phyloP scores from a whole-genome alignment of 148 eudicot species.

The Chenopodium berlandieri region DNA sequence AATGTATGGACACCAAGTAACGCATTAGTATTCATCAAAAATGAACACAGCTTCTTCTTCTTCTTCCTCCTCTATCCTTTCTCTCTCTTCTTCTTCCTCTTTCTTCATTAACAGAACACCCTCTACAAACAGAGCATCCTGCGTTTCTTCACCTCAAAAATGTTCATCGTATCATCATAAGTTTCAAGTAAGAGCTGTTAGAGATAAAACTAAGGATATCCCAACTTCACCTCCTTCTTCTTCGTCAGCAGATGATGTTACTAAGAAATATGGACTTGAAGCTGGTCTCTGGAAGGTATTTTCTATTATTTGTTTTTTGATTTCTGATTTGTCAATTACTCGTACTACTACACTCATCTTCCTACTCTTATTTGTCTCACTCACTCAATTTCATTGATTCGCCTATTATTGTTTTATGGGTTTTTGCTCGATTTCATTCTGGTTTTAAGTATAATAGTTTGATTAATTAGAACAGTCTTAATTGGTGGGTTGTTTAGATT shows the following conservation, averaged over 20 bases:
- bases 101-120: neutral
- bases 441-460: too few relatives aligned
- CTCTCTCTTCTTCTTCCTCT: slow-evolving; percentile 15
- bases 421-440: too few relatives aligned
- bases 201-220: slow-evolving; percentile 54
- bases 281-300: slow-evolving; percentile 87
- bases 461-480: too few relatives aligned
- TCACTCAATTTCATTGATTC: too few relatives aligned
- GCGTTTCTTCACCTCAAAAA: too few relatives aligned
- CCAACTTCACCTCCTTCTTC: slow-evolving; percentile 31
- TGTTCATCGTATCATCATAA: neutral
- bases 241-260: slow-evolving; percentile 65
- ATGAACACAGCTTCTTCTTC: neutral
- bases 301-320: neutral
- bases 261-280: slow-evolving; percentile 89
- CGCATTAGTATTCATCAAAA: neutral
- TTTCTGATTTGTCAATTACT: neutral
- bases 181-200: slow-evolving; percentile 50
- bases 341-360: too few relatives aligned
- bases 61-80: neutral
- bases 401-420: too few relatives aligned
- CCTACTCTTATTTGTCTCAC: too few relatives aligned
- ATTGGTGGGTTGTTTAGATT: neutral
- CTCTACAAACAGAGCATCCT: too few relatives aligned
- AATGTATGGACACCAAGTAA: slow-evolving; percentile 12